These are phyloP conservation scores for Paragyromitra xinjiangensis DNA, from an alignment of 495 filamentous ascomycete species.

Conservation along the genomic window DNA sequence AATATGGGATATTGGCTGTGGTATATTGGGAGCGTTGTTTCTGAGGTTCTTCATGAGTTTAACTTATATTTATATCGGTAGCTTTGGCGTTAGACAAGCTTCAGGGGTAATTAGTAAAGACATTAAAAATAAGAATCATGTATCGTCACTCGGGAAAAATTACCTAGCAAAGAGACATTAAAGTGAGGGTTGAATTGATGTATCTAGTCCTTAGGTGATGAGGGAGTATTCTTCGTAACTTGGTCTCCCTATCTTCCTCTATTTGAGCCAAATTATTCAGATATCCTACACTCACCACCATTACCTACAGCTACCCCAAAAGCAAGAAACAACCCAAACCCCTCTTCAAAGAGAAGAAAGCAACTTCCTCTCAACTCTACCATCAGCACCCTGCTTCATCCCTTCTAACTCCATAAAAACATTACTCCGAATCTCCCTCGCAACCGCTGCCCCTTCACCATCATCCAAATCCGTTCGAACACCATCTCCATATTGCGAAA, in stretches of 20 bases:
- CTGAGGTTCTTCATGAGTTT: neutral
- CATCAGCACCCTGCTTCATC: slow-evolving; percentile 55
- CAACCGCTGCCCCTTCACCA: slow-evolving; percentile 75
- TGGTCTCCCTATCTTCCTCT: neutral
- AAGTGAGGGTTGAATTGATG: neutral
- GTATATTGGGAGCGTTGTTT: neutral
- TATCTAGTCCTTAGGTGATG: too few relatives aligned
- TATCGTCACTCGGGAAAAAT: neutral
- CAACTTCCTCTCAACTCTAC: slow-evolving; percentile 20
- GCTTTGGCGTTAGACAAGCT: neutral
- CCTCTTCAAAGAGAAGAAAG: slow-evolving; percentile 18
- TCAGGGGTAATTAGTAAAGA: neutral
- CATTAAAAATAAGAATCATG: neutral
- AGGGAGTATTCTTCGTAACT: too few relatives aligned
- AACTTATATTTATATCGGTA: neutral
- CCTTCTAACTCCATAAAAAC: slow-evolving; percentile 67
- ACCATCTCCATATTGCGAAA: slow-evolving; percentile 83
- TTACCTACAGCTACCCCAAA: neutral
- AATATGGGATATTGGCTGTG: neutral
- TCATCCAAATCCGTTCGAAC: slow-evolving; percentile 85
- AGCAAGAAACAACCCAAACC: neutral
- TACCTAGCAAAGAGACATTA: neutral
- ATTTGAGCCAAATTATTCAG: neutral
- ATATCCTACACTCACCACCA: neutral
- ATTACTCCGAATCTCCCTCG: slow-evolving; percentile 68